A percentile compares a stretch with the other conserved stretches of the same genome.
phyloP scores from a whole-genome alignment of 345 rosid species.

The Toxicodendron radicans region DNA sequence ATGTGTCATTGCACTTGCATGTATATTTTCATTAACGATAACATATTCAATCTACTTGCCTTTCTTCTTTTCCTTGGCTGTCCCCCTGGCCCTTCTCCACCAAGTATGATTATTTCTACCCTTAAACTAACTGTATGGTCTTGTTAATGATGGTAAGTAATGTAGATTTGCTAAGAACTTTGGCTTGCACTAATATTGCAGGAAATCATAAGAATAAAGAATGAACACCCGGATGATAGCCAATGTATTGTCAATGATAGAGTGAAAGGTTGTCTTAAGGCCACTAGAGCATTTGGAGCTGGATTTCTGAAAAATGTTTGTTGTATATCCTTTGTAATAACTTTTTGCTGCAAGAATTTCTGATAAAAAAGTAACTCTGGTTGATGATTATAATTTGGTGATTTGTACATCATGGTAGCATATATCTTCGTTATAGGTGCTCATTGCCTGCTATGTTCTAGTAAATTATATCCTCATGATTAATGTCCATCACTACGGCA shows the following conservation, averaged over 20 bases:
- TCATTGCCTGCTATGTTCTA: not conserved
- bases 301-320: slow-evolving; percentile 92
- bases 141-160: slow-evolving; percentile 4
- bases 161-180: slow-evolving; percentile 12
- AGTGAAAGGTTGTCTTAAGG: slow-evolving; percentile 95
- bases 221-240: slow-evolving; percentile 90
- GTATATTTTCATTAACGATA: not conserved
- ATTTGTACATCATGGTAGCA: not conserved
- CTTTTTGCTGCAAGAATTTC: slow-evolving; percentile 3
- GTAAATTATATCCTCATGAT: not conserved
- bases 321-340: not conserved
- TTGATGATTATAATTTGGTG: slow-evolving; percentile 2
- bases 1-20: slow-evolving; percentile 1
- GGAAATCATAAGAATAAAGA: slow-evolving; percentile 91
- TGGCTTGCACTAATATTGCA: slow-evolving; percentile 41
- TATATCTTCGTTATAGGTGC: not conserved
- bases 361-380: not conserved
- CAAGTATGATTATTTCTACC: not conserved
- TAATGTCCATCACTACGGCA: not conserved
- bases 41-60: not conserved
- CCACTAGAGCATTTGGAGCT: slow-evolving; percentile 97
- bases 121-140: not conserved
- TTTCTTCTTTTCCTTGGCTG: not conserved
- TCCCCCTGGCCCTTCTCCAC: not conserved
- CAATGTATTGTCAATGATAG: slow-evolving; percentile 88